These are phyloP conservation scores for Oryza meyeriana DNA, from an alignment of 176 grass and related monocot genomes.

Conservation along the genomic window DNA sequence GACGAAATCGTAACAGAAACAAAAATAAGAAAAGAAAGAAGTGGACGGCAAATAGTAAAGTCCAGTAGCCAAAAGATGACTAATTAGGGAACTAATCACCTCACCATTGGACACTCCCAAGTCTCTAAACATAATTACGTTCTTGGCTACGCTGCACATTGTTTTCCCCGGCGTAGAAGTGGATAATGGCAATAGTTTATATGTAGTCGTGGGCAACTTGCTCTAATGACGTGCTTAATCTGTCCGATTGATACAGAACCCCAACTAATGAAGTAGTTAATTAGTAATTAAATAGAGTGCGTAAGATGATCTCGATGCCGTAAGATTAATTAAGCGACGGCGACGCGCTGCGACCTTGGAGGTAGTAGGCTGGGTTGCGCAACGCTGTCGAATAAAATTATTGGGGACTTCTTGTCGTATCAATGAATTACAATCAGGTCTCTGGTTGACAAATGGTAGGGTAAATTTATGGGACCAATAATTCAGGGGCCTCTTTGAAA, in stretches of 20 bases:
- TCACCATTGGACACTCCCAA: not conserved
- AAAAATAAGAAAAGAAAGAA: not conserved
- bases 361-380: not conserved
- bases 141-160: not conserved
- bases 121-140: not conserved
- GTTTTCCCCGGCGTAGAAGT: not conserved
- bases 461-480: not conserved
- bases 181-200: not conserved
- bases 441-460: not conserved
- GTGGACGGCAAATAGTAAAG: not conserved
- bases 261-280: not conserved
- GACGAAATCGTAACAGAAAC: not conserved
- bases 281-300: not conserved
- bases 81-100: not conserved
- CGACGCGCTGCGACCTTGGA: not conserved
- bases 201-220: not conserved
- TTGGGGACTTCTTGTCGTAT: not conserved
- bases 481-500: not conserved
- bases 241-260: not conserved
- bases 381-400: not conserved
- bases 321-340: slow-evolving; percentile 28
- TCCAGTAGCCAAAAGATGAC: not conserved
- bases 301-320: slow-evolving; percentile 1
- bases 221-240: not conserved
- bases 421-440: not conserved